Conservation (phyloP, 768 basidiomycete species). For the Pleurotus cornucopiae region DNA sequence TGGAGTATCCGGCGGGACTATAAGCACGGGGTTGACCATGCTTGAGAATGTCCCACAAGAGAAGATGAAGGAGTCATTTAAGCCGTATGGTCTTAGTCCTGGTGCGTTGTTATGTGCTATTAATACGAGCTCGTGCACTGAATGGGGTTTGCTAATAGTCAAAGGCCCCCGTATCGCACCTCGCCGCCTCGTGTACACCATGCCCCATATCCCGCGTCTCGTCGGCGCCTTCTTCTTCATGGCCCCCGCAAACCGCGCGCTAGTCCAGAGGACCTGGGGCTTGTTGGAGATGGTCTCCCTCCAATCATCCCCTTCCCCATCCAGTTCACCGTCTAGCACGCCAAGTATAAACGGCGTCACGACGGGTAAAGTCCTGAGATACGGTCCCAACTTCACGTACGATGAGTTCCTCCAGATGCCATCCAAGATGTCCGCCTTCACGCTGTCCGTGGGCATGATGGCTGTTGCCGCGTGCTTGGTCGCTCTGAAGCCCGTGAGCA, state of each 20-base stretch:
- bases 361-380: slow-evolving; percentile 28
- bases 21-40: slow-evolving; percentile 33
- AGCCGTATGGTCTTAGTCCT: slow-evolving; percentile 32
- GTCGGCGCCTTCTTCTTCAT: slow-evolving; percentile 38
- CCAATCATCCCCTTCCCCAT: background rate
- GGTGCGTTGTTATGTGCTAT: slow-evolving; percentile 18
- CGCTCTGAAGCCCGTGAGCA: slow-evolving; percentile 35
- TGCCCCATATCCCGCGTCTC: slow-evolving; percentile 27
- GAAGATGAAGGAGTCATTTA: slow-evolving; percentile 24
- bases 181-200: slow-evolving; percentile 30
- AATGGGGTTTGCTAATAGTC: background rate
- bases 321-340: background rate
- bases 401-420: slow-evolving; percentile 58
- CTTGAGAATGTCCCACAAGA: slow-evolving; percentile 35
- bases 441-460: slow-evolving; percentile 27
- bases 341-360: background rate
- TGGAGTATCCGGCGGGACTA: slow-evolving; percentile 63
- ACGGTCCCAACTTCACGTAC: slow-evolving; percentile 74
- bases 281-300: slow-evolving; percentile 31
- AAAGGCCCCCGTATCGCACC: slow-evolving; percentile 9
- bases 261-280: slow-evolving; percentile 46
- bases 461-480: slow-evolving; percentile 18
- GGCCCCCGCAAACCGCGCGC: slow-evolving; percentile 31
- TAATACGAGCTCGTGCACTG: no score
- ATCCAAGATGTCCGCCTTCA: slow-evolving; percentile 34